A percentile compares a stretch with the other conserved stretches of the same genome.
These are phyloP conservation scores for Trichoderma sp. DNA, from an alignment of 2,329 filamentous ascomycete genomes.

Conservation along the genomic window DNA sequence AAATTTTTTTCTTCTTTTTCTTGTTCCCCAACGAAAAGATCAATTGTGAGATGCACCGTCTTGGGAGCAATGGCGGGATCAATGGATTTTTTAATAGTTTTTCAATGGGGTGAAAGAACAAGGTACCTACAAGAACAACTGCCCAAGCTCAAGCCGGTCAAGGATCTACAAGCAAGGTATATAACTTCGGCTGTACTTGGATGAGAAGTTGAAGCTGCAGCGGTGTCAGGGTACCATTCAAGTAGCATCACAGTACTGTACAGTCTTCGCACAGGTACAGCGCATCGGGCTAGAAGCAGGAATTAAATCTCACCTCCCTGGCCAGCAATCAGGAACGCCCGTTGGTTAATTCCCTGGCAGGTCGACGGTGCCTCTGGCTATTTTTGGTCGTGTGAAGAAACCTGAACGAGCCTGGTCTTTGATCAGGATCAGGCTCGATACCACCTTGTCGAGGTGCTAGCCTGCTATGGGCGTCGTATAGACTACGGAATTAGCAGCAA, in stretches of 20 bases:
- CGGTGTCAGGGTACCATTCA: not conserved
- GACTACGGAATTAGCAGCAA: not conserved
- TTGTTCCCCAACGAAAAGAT: not conserved
- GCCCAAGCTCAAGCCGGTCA: not conserved
- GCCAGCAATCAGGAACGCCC: not conserved
- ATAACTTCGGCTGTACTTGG: not conserved
- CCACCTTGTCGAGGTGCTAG: not conserved
- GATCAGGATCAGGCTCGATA: not conserved
- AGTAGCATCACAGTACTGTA: no score
- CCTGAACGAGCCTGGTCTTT: not conserved
- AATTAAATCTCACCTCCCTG: not conserved
- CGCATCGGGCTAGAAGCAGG: not conserved
- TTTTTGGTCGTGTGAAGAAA: slow-evolving; percentile 10
- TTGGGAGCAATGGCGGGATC: not conserved
- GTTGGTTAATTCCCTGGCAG: not conserved
- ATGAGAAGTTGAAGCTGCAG: not conserved
- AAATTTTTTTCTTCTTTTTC: not conserved
- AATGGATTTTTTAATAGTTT: not conserved
- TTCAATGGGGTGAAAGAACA: not conserved
- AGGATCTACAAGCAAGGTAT: not conserved
- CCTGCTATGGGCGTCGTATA: not conserved
- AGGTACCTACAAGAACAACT: not conserved
- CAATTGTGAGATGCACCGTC: not conserved
- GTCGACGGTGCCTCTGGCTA: not conserved
- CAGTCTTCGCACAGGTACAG: not conserved